Evolutionary conservation across 352 stramenopile genomes (phyloP).

Genomic region (Globisporangium carolinianum): DNA sequence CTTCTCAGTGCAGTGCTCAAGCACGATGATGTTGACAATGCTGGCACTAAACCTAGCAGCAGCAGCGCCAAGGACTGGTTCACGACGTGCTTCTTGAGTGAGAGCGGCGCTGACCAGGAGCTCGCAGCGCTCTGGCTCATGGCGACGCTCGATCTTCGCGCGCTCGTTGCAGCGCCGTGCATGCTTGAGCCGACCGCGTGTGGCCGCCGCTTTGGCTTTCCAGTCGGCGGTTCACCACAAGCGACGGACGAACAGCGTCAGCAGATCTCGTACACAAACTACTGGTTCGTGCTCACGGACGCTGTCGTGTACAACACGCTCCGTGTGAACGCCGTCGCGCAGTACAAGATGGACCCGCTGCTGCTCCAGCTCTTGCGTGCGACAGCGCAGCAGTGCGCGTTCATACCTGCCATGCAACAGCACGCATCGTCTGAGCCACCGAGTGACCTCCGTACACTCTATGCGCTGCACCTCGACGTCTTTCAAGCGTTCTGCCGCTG

Average conservation of each 20-base stretch:
- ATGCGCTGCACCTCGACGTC: conserved; percentile 56
- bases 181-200: conserved; percentile 4
- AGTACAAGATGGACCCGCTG: conserved; percentile 45
- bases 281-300: conserved; percentile 69
- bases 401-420: conserved; percentile 18
- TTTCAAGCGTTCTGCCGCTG: conserved; percentile 60
- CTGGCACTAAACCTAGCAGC: no score
- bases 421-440: neutral
- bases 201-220: conserved; percentile 19
- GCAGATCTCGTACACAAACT: conserved; percentile 41
- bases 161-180: conserved; percentile 16
- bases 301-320: conserved; percentile 52
- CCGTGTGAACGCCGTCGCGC: conserved; percentile 26
- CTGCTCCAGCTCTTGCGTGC: conserved; percentile 37
- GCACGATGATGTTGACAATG: conserved; percentile 11
- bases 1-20: conserved; percentile 54
- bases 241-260: neutral
- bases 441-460: conserved; percentile 28
- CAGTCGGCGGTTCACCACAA: neutral
- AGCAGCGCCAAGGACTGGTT: conserved; percentile 61
- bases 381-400: conserved; percentile 34
- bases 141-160: conserved; percentile 51
- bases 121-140: conserved; percentile 55
- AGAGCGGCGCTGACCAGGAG: conserved; percentile 45
- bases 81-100: conserved; percentile 48